A percentile compares a stretch with the other conserved stretches of the same genome.
Conservation (phyloP, 2,329 filamentous ascomycete genomes). For the Pleurostoma richardsiae region DNA sequence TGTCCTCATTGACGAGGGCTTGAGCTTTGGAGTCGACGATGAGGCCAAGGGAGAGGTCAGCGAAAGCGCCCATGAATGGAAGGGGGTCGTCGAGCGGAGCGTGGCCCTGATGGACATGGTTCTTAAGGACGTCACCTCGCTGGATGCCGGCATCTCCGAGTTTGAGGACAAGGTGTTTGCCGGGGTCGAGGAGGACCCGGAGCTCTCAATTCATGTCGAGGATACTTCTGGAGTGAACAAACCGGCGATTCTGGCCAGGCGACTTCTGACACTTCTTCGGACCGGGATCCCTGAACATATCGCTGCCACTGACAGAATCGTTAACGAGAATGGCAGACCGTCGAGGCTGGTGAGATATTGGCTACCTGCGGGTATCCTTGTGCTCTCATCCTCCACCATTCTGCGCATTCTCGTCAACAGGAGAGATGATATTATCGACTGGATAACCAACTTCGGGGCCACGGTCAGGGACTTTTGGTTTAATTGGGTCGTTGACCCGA, state of each 20-base stretch:
- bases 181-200: conserved; percentile 56
- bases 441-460: conserved; percentile 72
- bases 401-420: conserved; percentile 71
- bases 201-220: conserved; percentile 48
- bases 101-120: conserved; percentile 85
- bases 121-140: conserved; percentile 62
- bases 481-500: conserved; percentile 91
- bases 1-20: conserved; percentile 78
- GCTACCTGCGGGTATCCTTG: conserved; percentile 66
- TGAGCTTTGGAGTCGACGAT: conserved; percentile 63
- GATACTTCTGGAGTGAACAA: conserved; percentile 37
- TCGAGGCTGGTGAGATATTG: conserved; percentile 77
- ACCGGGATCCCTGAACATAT: conserved; percentile 64
- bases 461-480: conserved; percentile 88
- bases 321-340: conserved; percentile 68
- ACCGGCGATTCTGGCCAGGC: conserved; percentile 58
- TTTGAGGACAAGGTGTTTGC: conserved; percentile 64
- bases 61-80: conserved; percentile 46
- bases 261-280: conserved; percentile 65
- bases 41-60: conserved; percentile 44
- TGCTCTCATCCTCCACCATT: conserved; percentile 84
- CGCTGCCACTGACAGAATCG: conserved; percentile 46
- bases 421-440: conserved; percentile 70
- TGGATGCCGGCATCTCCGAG: conserved; percentile 57
- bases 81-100: conserved; percentile 71